phyloP scores from a whole-genome alignment of 1,139 yeast genomes.

The Chernovozyma aurita region DNA sequence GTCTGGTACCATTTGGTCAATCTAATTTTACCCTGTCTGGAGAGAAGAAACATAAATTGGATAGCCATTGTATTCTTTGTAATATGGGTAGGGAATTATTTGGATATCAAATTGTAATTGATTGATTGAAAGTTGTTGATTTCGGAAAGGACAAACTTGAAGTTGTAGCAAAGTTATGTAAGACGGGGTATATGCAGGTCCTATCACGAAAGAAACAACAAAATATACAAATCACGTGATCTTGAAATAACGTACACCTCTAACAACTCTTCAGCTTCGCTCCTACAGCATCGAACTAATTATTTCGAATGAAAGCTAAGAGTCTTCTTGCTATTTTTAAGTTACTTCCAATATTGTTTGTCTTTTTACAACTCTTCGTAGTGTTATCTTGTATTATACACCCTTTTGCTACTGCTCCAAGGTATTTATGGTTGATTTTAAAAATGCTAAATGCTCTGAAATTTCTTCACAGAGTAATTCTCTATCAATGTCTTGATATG shows the following conservation, averaged over 20 bases:
- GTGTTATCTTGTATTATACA: background rate
- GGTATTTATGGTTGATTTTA: conserved; percentile 27
- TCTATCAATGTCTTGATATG: conserved; percentile 42
- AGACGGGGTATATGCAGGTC: too few species aligned
- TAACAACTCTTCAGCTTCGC: background rate
- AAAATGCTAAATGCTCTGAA: conserved; percentile 36
- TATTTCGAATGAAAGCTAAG: too few species aligned
- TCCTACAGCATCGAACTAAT: too few species aligned
- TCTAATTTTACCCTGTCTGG: conserved; percentile 94
- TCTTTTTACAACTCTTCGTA: background rate
- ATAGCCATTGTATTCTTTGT: conserved; percentile 52
- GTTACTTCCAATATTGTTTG: too few species aligned
- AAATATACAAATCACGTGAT: too few species aligned
- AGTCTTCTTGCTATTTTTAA: too few species aligned
- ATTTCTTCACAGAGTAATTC: conserved; percentile 48
- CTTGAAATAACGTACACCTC: too few species aligned
- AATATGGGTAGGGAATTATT: background rate
- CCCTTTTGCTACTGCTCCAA: conserved; percentile 1
- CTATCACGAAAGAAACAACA: too few species aligned
- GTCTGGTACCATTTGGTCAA: conserved; percentile 91
- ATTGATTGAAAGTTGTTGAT: background rate
- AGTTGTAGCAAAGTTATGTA: too few species aligned
- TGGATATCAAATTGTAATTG: background rate
- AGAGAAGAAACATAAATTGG: conserved; percentile 72
- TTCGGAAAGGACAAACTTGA: too few species aligned